phyloP scores from a whole-genome alignment of 768 basidiomycete species.

The Hortiboletus flavorubellus region DNA sequence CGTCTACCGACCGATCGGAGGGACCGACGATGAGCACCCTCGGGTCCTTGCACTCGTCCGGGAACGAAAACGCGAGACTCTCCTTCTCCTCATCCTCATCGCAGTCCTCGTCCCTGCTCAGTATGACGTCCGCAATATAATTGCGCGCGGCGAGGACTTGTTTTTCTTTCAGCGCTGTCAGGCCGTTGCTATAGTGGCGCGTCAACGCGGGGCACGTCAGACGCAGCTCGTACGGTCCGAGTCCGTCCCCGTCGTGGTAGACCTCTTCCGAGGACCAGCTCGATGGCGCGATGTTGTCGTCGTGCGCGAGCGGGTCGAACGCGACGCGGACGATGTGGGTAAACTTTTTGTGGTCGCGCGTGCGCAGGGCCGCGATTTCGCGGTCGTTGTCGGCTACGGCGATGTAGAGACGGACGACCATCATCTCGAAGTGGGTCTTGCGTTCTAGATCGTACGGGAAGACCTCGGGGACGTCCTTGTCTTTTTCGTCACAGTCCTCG shows the following conservation, averaged over 20 bases:
- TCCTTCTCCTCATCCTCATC: background rate
- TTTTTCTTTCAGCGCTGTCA: background rate
- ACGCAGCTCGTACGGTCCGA: background rate
- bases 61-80: background rate
- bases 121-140: background rate
- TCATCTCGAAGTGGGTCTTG: background rate
- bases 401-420: background rate
- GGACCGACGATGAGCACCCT: conserved; percentile 30
- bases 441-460: background rate
- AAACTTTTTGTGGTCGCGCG: background rate
- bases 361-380: conserved; percentile 3
- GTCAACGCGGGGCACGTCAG: conserved; percentile 1
- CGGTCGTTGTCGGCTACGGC: conserved; percentile 4
- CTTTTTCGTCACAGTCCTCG: background rate
- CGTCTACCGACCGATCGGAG: conserved; percentile 28
- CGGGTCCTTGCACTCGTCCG: background rate
- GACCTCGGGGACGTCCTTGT: background rate
- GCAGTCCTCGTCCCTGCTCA: background rate
- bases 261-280: background rate
- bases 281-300: background rate
- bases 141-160: background rate
- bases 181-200: background rate
- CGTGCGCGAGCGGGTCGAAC: background rate
- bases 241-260: too few species aligned
- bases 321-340: conserved; percentile 1